phyloP scores from a whole-genome alignment of 306 rosid species.

The Morella rubra region DNA sequence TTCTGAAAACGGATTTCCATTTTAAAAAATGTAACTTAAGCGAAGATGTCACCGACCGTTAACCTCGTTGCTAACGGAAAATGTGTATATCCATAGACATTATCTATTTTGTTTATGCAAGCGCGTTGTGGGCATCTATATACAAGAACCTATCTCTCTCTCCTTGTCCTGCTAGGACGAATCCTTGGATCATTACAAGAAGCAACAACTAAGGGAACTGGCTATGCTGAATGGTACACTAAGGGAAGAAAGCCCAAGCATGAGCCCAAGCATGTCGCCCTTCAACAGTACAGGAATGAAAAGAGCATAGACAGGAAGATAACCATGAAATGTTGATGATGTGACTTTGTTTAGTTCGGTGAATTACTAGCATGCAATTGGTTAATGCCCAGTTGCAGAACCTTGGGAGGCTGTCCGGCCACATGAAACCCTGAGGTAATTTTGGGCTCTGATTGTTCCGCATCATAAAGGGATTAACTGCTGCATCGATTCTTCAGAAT shows the following conservation, averaged over 20 bases:
- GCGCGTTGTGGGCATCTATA: too few species aligned
- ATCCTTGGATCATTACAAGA: constrained; percentile 85
- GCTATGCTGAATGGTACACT: constrained; percentile 86
- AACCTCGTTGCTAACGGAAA: neutral
- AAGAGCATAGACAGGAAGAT: constrained; percentile 90
- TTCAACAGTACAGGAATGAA: constrained; percentile 84
- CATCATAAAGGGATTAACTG: constrained; percentile 26
- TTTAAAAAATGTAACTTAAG: neutral
- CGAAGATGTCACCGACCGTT: neutral
- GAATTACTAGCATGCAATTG: constrained; percentile 34
- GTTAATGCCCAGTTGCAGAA: constrained; percentile 28
- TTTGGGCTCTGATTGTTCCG: constrained; percentile 22
- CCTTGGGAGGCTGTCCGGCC: constrained; percentile 29
- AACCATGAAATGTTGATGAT: constrained; percentile 29
- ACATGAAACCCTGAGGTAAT: constrained; percentile 23
- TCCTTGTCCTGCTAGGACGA: constrained; percentile 53
- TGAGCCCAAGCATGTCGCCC: constrained; percentile 94
- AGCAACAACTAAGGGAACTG: constrained; percentile 82
- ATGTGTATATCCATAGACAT: neutral
- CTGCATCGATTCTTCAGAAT: constrained; percentile 13
- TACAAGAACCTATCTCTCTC: too few species aligned
- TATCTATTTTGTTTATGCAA: neutral
- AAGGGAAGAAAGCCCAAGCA: constrained; percentile 93
- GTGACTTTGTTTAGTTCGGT: constrained; percentile 19
- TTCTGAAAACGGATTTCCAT: neutral